phyloP scores from a whole-genome alignment of 495 filamentous ascomycete species.

The Talaromyces thailandensis region DNA sequence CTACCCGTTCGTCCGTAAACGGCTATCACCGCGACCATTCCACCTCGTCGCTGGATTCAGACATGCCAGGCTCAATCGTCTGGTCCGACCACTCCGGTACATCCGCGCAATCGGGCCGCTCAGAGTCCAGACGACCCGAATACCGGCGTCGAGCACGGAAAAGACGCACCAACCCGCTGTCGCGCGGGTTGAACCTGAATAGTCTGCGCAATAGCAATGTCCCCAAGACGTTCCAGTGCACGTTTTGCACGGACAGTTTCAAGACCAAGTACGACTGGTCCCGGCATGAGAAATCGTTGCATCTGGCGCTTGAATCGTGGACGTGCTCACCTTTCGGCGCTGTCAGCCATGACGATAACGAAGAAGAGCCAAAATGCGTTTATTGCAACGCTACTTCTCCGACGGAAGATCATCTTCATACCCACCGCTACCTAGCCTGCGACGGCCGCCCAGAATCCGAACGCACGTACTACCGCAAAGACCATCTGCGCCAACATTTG shows the following conservation, averaged over 20 bases:
- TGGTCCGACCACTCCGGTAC: conserved; percentile 47
- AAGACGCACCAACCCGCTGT: not conserved
- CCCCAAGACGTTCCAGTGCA: conserved; percentile 55
- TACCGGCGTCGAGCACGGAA: conserved; percentile 11
- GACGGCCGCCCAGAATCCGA: conserved; percentile 49
- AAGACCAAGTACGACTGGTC: conserved; percentile 76
- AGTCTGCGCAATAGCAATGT: conserved; percentile 9
- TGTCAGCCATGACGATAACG: conserved; percentile 52
- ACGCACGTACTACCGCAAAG: conserved; percentile 69
- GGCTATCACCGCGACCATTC: conserved; percentile 48
- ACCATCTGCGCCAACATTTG: conserved; percentile 69
- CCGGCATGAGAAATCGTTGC: conserved; percentile 68
- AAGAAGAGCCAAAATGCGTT: conserved; percentile 25
- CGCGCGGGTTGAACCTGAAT: not conserved
- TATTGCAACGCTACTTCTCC: conserved; percentile 12
- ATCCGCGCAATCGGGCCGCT: conserved; percentile 7
- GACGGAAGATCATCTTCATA: conserved; percentile 17
- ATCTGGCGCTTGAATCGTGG: conserved; percentile 67
- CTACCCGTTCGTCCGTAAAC: conserved; percentile 42
- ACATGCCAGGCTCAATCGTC: no score
- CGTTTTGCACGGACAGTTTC: conserved; percentile 74
- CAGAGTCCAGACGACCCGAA: not conserved
- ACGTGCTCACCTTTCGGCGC: conserved; percentile 62
- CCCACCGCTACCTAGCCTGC: conserved; percentile 57
- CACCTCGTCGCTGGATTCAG: conserved; percentile 55